These are phyloP conservation scores for Salix caprea DNA, from an alignment of 345 rosid genomes.

Conservation along the genomic window DNA sequence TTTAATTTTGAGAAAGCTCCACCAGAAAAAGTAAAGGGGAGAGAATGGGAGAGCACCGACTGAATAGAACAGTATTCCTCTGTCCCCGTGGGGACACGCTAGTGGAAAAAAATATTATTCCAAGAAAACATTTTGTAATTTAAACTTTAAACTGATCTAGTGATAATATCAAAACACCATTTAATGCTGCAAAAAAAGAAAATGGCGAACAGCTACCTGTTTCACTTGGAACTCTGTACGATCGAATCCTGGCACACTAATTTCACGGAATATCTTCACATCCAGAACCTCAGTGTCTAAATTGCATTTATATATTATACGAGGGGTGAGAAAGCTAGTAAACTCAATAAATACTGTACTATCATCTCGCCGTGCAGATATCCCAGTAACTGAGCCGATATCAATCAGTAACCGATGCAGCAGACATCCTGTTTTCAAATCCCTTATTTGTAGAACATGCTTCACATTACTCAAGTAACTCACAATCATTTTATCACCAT, in stretches of 20 bases:
- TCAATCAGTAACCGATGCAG: constrained; percentile 72
- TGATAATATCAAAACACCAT: not conserved
- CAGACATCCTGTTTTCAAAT: constrained; percentile 64
- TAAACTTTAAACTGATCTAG: not conserved
- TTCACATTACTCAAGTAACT: constrained; percentile 89
- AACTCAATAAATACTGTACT: constrained; percentile 53
- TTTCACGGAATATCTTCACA: constrained; percentile 75
- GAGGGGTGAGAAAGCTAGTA: constrained; percentile 83
- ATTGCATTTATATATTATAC: constrained; percentile 74
- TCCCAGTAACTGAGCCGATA: constrained; percentile 64
- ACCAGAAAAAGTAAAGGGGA: not conserved
- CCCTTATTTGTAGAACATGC: constrained; percentile 72
- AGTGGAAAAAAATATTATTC: too few species aligned
- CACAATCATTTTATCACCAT: constrained; percentile 60
- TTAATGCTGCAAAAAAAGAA: not conserved
- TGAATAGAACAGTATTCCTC: not conserved
- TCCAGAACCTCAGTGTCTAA: constrained; percentile 47
- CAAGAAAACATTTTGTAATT: not conserved
- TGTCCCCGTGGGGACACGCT: not conserved
- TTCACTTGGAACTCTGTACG: constrained; percentile 59
- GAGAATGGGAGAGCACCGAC: not conserved
- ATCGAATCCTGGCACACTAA: constrained; percentile 66
- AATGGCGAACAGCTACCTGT: constrained; percentile 50
- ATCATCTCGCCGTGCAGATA: constrained; percentile 67
- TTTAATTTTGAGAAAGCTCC: not conserved